A percentile compares a stretch with the other conserved stretches of the same genome.
Conservation (phyloP, 306 rosid genomes). For the Prunus salicina region DNA sequence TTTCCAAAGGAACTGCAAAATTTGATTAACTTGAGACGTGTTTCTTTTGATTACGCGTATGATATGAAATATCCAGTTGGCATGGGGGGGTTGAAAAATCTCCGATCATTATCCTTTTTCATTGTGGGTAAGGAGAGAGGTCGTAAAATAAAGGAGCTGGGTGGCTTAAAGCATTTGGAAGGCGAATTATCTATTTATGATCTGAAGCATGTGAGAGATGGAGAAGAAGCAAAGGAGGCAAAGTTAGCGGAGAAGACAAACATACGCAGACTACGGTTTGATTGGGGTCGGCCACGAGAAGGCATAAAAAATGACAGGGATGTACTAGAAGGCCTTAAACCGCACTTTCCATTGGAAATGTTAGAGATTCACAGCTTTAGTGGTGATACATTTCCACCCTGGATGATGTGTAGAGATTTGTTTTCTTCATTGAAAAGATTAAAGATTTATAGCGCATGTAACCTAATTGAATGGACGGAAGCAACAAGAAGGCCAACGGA, state of each 20-base stretch:
- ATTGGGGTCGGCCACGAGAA: fast-evolving
- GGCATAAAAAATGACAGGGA: no score
- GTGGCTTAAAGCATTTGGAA: not conserved
- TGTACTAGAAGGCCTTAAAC: not conserved
- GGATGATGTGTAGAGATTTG: not conserved
- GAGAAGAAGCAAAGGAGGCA: not conserved
- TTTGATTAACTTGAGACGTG: not conserved
- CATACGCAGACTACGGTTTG: not conserved
- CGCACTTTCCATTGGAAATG: not conserved
- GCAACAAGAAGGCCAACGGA: not conserved
- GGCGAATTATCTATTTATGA: not conserved
- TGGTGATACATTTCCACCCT: not conserved
- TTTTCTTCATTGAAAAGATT: not conserved
- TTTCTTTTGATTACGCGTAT: not conserved
- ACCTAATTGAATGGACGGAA: not conserved
- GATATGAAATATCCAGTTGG: not conserved
- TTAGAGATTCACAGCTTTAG: not conserved
- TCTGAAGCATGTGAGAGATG: not conserved
- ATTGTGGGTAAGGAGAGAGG: no score
- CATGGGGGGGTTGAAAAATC: not conserved
- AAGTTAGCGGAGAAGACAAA: not conserved
- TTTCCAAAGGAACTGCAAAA: not conserved
- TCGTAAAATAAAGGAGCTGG: not conserved
- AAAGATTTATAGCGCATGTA: no score
- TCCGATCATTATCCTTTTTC: not conserved